Evolutionary conservation across 139 green algal genomes (phyloP).

Genomic region (Gonium pectorale): DNA sequence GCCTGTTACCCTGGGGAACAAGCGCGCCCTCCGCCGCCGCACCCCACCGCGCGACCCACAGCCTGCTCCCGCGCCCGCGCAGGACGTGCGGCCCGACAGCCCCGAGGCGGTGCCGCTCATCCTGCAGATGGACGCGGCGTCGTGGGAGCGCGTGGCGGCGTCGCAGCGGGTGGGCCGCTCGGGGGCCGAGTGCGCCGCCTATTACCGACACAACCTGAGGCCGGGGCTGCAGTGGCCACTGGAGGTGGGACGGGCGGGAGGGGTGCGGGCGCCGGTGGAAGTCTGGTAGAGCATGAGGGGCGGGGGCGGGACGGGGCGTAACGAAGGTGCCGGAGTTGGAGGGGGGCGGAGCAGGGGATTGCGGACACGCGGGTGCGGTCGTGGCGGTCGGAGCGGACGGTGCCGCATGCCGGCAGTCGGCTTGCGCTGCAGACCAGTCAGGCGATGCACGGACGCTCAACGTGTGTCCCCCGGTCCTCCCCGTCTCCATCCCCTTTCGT

Average conservation of each 20-base stretch:
- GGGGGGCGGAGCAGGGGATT: no score
- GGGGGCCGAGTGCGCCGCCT: slow-evolving; percentile 24
- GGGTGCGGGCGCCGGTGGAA: background rate
- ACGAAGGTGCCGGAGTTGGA: no score
- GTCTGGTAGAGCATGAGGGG: no score
- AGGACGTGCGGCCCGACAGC: slow-evolving; percentile 20
- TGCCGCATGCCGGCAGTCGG: no score
- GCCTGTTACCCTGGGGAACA: no score
- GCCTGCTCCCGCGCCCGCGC: background rate
- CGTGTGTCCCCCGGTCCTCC: no score
- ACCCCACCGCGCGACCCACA: background rate
- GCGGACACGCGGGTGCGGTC: no score
- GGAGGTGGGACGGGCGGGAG: slow-evolving; percentile 1
- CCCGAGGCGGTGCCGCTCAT: slow-evolving; percentile 22
- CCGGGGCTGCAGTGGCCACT: slow-evolving; percentile 30
- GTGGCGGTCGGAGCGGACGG: no score
- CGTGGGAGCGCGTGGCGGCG: slow-evolving; percentile 11
- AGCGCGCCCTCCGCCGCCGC: background rate
- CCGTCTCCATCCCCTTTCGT: no score
- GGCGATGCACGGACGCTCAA: no score
- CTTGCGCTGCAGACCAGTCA: no score
- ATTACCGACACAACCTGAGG: slow-evolving; percentile 39
- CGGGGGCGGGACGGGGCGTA: no score
- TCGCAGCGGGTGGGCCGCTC: slow-evolving; percentile 18
- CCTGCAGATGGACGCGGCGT: slow-evolving; percentile 16